Base-by-base conservation (phyloP, 2,329 filamentous ascomycete genomes). In the Lanzia echinophila region DNA sequence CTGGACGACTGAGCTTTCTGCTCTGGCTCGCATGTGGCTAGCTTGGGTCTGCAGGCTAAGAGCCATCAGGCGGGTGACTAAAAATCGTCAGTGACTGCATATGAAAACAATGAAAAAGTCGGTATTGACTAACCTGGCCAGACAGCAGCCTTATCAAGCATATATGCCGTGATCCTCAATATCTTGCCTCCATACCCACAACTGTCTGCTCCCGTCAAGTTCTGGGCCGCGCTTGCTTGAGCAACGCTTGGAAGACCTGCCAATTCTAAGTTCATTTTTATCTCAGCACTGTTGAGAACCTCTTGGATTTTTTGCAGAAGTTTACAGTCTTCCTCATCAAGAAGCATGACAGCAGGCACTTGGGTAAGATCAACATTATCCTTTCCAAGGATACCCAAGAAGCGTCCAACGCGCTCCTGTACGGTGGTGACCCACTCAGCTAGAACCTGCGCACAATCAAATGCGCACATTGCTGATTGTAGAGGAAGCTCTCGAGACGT, bases 341-440 rank as follows among this genome's bases (percentile, higher is more conserved):
- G 77, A 3, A 96, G 79, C 82, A 96, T 90, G 54, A 95, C 87
- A 2, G 86, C 89, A 2, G 90, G 90, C 7, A 95, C 87, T 61
- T 91, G 85, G 0, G 78, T 76, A 49, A 89, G 78, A 63, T 96
- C 90, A 33, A 94, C 81, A 0, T 87, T 79, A 59, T 95, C 88
- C 55, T 87, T 85, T 12, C 92, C 92, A 1, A 97, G 78, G 6
- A 96, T 83, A 4, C 92, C 92, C 6, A 97, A 71, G 64, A 94
- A 95, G 4, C 84, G 83, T 0, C 92, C 92, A n/a, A 96, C 87
- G 8, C 94, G 86, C 65, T 96, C 91, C 69, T 99, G 94, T 3
- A 97, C 82, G 1, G 90, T 94, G 5, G 88, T 88, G 39, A 94
- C 81, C 92, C 92, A 99, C 70, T 97, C 92, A 0, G 90, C 90